phyloP scores from a whole-genome alignment of 2,329 filamentous ascomycete genomes.

The Cladosporium sp. region DNA sequence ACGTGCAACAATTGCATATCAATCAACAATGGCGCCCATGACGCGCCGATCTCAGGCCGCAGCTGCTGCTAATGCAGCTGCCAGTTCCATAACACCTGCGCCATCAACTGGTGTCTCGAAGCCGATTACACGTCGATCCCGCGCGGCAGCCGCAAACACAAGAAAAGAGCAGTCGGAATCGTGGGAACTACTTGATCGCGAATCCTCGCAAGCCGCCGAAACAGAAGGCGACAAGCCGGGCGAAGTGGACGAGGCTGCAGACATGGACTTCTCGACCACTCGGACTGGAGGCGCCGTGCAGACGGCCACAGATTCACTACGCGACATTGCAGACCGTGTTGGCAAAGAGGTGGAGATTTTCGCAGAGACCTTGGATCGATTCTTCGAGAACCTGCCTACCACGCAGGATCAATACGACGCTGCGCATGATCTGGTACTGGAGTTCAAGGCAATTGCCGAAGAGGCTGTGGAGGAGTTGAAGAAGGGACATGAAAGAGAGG shows the following conservation, averaged over 20 bases:
- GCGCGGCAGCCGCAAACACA: background rate
- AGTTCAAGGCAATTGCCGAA: constrained; percentile 49
- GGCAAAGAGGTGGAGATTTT: constrained; percentile 84
- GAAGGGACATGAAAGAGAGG: constrained; percentile 36
- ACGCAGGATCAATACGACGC: constrained; percentile 53
- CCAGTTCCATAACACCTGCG: background rate
- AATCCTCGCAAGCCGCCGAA: background rate
- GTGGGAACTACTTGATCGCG: constrained; percentile 16
- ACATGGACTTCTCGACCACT: constrained; percentile 4
- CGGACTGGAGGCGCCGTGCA: constrained; percentile 31
- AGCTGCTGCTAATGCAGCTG: background rate
- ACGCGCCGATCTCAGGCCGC: constrained; percentile 18
- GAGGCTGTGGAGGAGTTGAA: constrained; percentile 45
- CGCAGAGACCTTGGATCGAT: constrained; percentile 75
- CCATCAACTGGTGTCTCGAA: constrained; percentile 4
- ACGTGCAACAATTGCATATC: background rate
- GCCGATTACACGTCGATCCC: constrained; percentile 7
- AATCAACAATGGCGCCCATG: constrained; percentile 8
- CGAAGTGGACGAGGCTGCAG: constrained; percentile 14
- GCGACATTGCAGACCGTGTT: constrained; percentile 62
- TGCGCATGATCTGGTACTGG: constrained; percentile 53
- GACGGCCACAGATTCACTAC: constrained; percentile 35
- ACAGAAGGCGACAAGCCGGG: constrained; percentile 2
- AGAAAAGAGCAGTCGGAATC: constrained; percentile 9
- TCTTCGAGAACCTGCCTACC: constrained; percentile 49